Conservation (phyloP, 257 asterid genomes). For the Verbascum thapsus region DNA sequence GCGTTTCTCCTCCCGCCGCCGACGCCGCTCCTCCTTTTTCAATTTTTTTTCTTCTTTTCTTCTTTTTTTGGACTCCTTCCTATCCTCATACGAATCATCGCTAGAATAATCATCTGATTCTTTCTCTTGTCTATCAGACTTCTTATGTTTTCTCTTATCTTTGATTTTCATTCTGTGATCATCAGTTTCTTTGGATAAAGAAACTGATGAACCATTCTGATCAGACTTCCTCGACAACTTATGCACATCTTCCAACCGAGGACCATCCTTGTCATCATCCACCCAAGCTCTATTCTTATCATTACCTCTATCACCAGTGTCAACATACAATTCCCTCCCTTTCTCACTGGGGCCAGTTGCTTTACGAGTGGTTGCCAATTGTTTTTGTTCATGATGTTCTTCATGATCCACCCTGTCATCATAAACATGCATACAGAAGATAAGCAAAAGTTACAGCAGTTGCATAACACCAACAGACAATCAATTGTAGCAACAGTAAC, state of each 20-base stretch:
- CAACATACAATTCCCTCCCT: constrained; percentile 44
- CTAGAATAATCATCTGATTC: constrained; percentile 69
- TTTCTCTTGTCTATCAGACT: constrained; percentile 46
- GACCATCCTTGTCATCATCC: constrained; percentile 40
- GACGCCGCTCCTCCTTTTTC: constrained; percentile 76
- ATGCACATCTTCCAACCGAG: constrained; percentile 34
- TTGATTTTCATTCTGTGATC: constrained; percentile 43
- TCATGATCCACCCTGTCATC: constrained; percentile 41
- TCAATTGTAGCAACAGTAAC: constrained; percentile 35
- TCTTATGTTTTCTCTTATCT: constrained; percentile 70
- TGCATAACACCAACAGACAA: constrained; percentile 15
- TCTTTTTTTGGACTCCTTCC: constrained; percentile 78
- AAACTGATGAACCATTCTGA: constrained; percentile 45
- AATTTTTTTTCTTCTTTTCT: constrained; percentile 75
- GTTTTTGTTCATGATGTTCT: constrained; percentile 43
- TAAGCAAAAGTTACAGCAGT: constrained; percentile 24
- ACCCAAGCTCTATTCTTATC: constrained; percentile 40
- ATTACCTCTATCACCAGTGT: constrained; percentile 37
- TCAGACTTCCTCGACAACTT: constrained; percentile 47
- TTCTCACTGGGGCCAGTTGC: constrained; percentile 36
- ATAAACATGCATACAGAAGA: constrained; percentile 23
- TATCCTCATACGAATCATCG: constrained; percentile 74
- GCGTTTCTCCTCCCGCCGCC: constrained; percentile 70
- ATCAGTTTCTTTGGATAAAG: constrained; percentile 55
- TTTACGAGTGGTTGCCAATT: constrained; percentile 36